phyloP scores from a whole-genome alignment of 2,329 filamentous ascomycete genomes.

The Pestalotiopsis sp. region DNA sequence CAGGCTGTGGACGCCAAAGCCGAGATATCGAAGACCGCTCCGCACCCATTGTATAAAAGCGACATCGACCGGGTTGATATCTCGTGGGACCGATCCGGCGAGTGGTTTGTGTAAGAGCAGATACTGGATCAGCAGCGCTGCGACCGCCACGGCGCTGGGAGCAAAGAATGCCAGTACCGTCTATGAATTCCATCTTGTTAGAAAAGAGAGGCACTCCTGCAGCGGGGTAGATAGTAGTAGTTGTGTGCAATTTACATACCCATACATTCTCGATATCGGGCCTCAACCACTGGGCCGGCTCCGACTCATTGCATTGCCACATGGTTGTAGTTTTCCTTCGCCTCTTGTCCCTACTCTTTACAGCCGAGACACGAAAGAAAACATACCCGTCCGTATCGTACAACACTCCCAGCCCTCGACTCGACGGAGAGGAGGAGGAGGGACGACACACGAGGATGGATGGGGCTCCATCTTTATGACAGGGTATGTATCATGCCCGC shows the following conservation, averaged over 20 bases:
- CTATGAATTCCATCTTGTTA: conserved; percentile 13
- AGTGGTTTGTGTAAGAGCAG: conserved; percentile 22
- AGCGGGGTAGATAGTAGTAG: neutral
- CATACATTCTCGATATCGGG: conserved; percentile 13
- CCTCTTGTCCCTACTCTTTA: neutral
- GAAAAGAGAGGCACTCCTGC: neutral
- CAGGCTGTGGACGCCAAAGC: neutral
- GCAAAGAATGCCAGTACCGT: conserved; percentile 25
- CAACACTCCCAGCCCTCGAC: neutral
- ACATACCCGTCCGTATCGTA: neutral
- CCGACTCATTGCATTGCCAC: conserved; percentile 3
- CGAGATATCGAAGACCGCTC: neutral
- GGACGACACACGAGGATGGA: neutral
- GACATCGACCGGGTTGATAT: conserved; percentile 10
- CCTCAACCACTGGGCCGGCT: neutral
- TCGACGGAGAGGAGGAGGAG: neutral
- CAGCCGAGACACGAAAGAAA: neutral
- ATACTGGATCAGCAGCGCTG: conserved; percentile 25
- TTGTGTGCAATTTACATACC: neutral
- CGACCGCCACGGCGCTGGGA: conserved; percentile 23
- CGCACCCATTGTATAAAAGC: conserved; percentile 13
- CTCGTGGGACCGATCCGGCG: conserved; percentile 13
- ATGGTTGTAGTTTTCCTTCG: neutral
- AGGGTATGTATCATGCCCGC: neutral
- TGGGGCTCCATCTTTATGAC: neutral